Percentiles rank a stretch among this genome's conserved stretches.
These are phyloP conservation scores for Quercus rubra DNA, from an alignment of 306 rosid species.

Conservation along the genomic window DNA sequence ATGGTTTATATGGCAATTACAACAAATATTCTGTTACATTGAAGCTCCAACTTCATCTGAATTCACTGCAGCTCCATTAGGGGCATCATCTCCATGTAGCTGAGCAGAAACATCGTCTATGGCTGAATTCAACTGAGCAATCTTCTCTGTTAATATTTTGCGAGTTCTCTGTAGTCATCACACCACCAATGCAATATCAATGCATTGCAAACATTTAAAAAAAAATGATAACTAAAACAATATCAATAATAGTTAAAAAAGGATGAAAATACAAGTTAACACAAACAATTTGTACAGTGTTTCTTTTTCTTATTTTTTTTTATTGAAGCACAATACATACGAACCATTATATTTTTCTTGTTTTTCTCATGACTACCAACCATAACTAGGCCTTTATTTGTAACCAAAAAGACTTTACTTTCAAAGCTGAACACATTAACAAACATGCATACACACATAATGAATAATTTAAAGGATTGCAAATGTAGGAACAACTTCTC, in stretches of 20 bases:
- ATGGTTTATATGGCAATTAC: neutral
- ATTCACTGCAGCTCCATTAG: conserved; percentile 22
- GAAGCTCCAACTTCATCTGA: conserved; percentile 47
- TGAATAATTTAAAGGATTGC: no score
- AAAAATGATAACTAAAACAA: neutral
- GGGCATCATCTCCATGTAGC: conserved; percentile 21
- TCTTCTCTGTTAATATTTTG: conserved; percentile 48
- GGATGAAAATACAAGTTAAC: neutral
- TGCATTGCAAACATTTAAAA: neutral
- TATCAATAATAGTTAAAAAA: neutral
- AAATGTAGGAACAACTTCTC: no score
- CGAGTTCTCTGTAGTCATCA: conserved; percentile 46
- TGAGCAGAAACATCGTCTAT: conserved; percentile 50
- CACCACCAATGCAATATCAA: neutral
- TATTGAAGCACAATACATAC: no score
- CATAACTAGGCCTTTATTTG: no score
- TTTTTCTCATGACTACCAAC: no score
- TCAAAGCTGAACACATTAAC: no score
- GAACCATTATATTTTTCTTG: no score
- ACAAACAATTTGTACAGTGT: no score
- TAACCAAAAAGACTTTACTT: no score
- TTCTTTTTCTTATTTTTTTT: no score
- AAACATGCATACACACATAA: no score
- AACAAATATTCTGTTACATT: neutral
- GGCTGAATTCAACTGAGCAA: conserved; percentile 53